Evolutionary conservation across 148 eudicot genomes (phyloP).

Genomic region (Bassia scoparia): DNA sequence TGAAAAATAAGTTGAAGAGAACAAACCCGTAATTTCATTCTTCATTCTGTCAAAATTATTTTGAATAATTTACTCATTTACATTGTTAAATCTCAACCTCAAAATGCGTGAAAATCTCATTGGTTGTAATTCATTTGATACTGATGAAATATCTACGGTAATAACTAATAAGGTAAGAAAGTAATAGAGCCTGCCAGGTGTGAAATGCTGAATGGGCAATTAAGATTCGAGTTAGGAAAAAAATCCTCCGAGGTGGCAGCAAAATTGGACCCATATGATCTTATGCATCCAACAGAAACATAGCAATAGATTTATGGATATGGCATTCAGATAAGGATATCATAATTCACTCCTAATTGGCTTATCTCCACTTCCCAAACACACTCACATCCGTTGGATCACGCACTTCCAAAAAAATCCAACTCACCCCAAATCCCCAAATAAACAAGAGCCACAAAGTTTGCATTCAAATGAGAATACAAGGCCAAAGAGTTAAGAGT

Average conservation of each 20-base stretch:
- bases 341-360: slow-evolving; percentile 41
- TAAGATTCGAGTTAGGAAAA: slow-evolving; percentile 19
- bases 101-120: too few species aligned
- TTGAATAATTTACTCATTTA: too few species aligned
- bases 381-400: slow-evolving; percentile 48
- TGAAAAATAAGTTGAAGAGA: too few species aligned
- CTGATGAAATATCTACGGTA: too few species aligned
- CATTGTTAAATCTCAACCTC: too few species aligned
- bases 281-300: slow-evolving; percentile 40
- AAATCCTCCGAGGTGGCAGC: slow-evolving; percentile 28
- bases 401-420: slow-evolving; percentile 27
- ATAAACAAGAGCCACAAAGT: slow-evolving; percentile 53
- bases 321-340: slow-evolving; percentile 62
- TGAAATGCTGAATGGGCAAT: slow-evolving; percentile 14
- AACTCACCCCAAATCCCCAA: slow-evolving; percentile 22
- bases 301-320: slow-evolving; percentile 59
- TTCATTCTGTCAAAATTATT: too few species aligned
- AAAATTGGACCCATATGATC: slow-evolving; percentile 29
- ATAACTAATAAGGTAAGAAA: slow-evolving; percentile 4
- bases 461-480: slow-evolving; percentile 22
- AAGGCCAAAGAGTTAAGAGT: not conserved
- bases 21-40: too few species aligned
- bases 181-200: slow-evolving; percentile 20
- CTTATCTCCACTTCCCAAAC: slow-evolving; percentile 17
- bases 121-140: too few species aligned